These are phyloP conservation scores for Pythium grandisporangium DNA, from an alignment of 352 stramenopile species.

Conservation along the genomic window DNA sequence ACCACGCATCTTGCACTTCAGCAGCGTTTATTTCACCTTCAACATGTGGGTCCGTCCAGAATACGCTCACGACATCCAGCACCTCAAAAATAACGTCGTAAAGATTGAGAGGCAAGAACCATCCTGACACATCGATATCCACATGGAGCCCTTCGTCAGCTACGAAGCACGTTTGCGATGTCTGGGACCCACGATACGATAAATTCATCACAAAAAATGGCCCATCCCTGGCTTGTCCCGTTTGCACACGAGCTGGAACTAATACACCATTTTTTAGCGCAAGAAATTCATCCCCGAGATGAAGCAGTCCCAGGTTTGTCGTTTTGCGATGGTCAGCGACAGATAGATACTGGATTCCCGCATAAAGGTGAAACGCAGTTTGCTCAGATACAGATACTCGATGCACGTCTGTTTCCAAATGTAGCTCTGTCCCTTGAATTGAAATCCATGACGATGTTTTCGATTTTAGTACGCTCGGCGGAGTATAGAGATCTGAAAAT, in stretches of 20 bases:
- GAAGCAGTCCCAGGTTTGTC: slow-evolving; percentile 63
- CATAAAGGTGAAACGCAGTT: slow-evolving; percentile 49
- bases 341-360: slow-evolving; percentile 48
- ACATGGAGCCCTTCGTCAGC: slow-evolving; percentile 44
- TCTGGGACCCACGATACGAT: slow-evolving; percentile 49
- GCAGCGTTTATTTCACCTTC: not conserved
- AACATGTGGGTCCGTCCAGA: slow-evolving; percentile 36
- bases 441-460: slow-evolving; percentile 63
- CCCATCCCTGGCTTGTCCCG: slow-evolving; percentile 43
- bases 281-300: slow-evolving; percentile 81
- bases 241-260: slow-evolving; percentile 54
- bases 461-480: slow-evolving; percentile 30
- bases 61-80: slow-evolving; percentile 54
- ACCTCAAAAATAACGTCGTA: slow-evolving; percentile 68
- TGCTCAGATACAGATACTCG: slow-evolving; percentile 49
- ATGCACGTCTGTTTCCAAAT: slow-evolving; percentile 58
- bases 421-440: slow-evolving; percentile 49
- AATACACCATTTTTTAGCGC: slow-evolving; percentile 68
- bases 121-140: slow-evolving; percentile 65
- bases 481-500: slow-evolving; percentile 63
- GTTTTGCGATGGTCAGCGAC: slow-evolving; percentile 60
- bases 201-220: slow-evolving; percentile 49
- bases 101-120: slow-evolving; percentile 68
- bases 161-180: slow-evolving; percentile 37
- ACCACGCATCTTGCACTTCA: slow-evolving; percentile 25